These are phyloP conservation scores for Auriscalpium orientale DNA, from an alignment of 768 basidiomycete genomes.

Conservation along the genomic window DNA sequence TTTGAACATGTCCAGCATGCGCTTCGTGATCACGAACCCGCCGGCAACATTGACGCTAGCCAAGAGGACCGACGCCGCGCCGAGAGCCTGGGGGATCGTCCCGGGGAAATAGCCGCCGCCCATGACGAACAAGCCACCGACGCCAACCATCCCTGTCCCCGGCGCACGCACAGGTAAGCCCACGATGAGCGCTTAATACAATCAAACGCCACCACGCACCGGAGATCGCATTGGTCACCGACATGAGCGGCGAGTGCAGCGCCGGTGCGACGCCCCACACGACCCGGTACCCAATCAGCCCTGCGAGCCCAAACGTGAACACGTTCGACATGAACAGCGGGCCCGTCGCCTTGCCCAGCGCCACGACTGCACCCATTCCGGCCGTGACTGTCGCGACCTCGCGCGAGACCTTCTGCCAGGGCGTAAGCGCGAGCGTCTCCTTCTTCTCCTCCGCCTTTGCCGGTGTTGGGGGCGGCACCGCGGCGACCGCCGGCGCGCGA, in stretches of 20 bases:
- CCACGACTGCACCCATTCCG: constrained; percentile 68
- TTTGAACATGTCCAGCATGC: constrained; percentile 92
- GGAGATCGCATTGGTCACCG: constrained; percentile 84
- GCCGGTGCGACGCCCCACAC: constrained; percentile 89
- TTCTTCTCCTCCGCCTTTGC: constrained; percentile 39
- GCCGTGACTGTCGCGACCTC: constrained; percentile 70
- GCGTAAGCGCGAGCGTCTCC: constrained; percentile 55
- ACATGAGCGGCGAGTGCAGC: constrained; percentile 85
- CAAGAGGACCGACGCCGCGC: constrained; percentile 77
- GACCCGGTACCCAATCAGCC: constrained; percentile 80
- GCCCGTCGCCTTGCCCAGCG: constrained; percentile 72
- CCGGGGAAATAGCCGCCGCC: constrained; percentile 80
- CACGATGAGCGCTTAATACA: background rate
- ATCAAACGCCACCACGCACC: constrained; percentile 34
- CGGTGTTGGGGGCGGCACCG: constrained; percentile 40
- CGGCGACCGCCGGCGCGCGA: constrained; percentile 58
- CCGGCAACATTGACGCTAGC: constrained; percentile 86
- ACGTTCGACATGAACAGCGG: constrained; percentile 84
- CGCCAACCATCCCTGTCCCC: constrained; percentile 57
- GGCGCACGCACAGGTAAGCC: background rate
- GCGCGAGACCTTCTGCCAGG: constrained; percentile 74
- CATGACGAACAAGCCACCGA: constrained; percentile 87
- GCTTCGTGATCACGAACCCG: constrained; percentile 84
- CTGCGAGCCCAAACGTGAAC: constrained; percentile 83
- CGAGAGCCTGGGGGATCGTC: constrained; percentile 72